A percentile compares a stretch with the other conserved stretches of the same genome.
Conservation (phyloP, 192 early-diverging fungal genomes). For the Cetraspora pellucida region DNA sequence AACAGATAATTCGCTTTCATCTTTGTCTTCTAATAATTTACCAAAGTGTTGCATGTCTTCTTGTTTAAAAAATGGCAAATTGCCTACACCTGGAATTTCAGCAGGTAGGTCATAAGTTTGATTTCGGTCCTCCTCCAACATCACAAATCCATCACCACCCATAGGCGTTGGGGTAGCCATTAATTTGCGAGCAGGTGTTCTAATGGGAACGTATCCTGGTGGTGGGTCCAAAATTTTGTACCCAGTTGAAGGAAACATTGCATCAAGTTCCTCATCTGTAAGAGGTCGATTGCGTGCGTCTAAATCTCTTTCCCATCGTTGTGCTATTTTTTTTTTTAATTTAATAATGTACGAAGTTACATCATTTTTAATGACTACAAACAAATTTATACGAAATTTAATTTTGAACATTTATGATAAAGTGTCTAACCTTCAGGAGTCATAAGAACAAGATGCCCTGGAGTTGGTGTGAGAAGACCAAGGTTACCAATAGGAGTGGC, state of each 20-base stretch:
- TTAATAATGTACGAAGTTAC: neutral
- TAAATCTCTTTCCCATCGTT: slow-evolving; percentile 78
- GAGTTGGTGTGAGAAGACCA: slow-evolving; percentile 79
- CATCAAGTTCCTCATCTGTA: slow-evolving; percentile 94
- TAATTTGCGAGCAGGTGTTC: slow-evolving; percentile 94
- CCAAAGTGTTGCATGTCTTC: slow-evolving; percentile 99
- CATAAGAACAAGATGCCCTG: slow-evolving; percentile 70
- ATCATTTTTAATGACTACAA: neutral
- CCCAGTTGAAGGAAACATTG: slow-evolving; percentile 87
- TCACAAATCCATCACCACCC: slow-evolving; percentile 79
- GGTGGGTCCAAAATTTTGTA: slow-evolving; percentile 94
- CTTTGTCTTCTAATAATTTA: slow-evolving; percentile 81
- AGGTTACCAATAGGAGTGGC: slow-evolving; percentile 81
- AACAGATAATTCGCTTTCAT: slow-evolving; percentile 77
- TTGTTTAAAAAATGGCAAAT: slow-evolving; percentile 90
- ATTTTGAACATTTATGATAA: slow-evolving; percentile 11
- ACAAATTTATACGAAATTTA: neutral
- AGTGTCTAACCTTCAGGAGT: slow-evolving; percentile 68
- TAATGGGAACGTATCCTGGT: slow-evolving; percentile 85
- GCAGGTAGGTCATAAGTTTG: slow-evolving; percentile 69
- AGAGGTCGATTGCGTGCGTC: slow-evolving; percentile 85
- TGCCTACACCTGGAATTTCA: slow-evolving; percentile 87
- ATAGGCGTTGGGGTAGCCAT: slow-evolving; percentile 92
- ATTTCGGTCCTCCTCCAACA: slow-evolving; percentile 76
- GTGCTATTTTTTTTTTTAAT: slow-evolving; percentile 44